A percentile compares a stretch with the other conserved stretches of the same genome.
Conservation (phyloP, 148 eudicot genomes). For the Diospyros kaki region DNA sequence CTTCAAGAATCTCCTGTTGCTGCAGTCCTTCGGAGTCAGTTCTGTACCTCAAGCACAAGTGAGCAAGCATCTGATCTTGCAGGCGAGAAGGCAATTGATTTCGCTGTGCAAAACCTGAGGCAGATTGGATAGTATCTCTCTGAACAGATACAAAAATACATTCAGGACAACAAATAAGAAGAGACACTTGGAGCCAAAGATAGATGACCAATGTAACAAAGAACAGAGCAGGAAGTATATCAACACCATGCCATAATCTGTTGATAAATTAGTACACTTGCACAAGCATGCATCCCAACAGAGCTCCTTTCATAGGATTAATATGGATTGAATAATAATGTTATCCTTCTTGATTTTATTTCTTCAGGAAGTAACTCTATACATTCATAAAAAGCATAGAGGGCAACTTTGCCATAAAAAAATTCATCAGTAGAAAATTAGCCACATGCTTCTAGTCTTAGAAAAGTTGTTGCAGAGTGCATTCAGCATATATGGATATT, state of each 20-base stretch:
- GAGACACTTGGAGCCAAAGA: not conserved
- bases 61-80: constrained; percentile 86
- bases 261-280: not conserved
- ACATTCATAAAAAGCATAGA: not conserved
- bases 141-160: constrained; percentile 16
- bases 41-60: constrained; percentile 66
- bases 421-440: too few species aligned
- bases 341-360: not conserved
- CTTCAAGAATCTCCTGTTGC: constrained; percentile 72
- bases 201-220: not conserved
- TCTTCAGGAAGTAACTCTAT: not conserved
- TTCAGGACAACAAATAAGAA: not conserved
- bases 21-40: constrained; percentile 85
- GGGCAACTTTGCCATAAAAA: not conserved
- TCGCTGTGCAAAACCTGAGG: constrained; percentile 71
- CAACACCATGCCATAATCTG: not conserved
- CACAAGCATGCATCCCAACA: not conserved
- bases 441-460: not conserved
- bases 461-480: not conserved
- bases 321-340: too few species aligned
- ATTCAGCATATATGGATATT: not conserved
- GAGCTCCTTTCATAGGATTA: too few species aligned
- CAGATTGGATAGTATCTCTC: constrained; percentile 83
- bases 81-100: constrained; percentile 62
- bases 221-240: not conserved